Conservation (phyloP, 768 basidiomycete genomes). For the Wakefieldia striispora region DNA sequence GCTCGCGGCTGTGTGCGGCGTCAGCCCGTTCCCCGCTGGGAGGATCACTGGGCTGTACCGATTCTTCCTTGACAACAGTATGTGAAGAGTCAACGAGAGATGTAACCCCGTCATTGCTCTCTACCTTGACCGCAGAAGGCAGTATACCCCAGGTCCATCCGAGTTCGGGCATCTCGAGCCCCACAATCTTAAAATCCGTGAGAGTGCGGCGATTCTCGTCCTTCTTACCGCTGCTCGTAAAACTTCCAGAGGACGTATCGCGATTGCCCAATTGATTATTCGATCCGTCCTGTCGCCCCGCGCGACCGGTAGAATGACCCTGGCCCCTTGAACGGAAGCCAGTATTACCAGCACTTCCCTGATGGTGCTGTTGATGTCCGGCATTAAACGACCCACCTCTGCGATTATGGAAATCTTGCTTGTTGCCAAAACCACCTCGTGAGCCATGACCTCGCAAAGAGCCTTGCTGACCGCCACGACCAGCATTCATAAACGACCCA, state of each 20-base stretch:
- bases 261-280: conserved; percentile 40
- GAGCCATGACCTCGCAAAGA: conserved; percentile 62
- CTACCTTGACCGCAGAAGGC: conserved; percentile 37
- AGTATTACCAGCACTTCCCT: conserved; percentile 38
- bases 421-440: conserved; percentile 61
- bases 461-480: conserved; percentile 48
- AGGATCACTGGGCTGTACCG: conserved; percentile 22
- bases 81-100: conserved; percentile 32
- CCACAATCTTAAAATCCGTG: conserved; percentile 97
- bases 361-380: conserved; percentile 39
- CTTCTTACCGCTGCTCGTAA: conserved; percentile 64
- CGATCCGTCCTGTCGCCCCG: conserved; percentile 38
- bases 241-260: conserved; percentile 48
- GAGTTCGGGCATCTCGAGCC: conserved; percentile 78
- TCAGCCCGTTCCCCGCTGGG: conserved; percentile 20
- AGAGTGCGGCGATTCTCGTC: conserved; percentile 89
- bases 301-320: conserved; percentile 42
- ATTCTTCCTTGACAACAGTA: conserved; percentile 33
- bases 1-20: conserved; percentile 17
- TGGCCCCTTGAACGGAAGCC: conserved; percentile 63
- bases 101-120: conserved; percentile 36
- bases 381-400: conserved; percentile 62
- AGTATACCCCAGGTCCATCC: conserved; percentile 84
- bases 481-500: conserved; percentile 25
- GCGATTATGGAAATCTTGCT: conserved; percentile 62